Percentiles rank a stretch among this genome's conserved stretches.
Conservation (phyloP, 768 basidiomycete genomes). For the Pulveroboletus sp. region DNA sequence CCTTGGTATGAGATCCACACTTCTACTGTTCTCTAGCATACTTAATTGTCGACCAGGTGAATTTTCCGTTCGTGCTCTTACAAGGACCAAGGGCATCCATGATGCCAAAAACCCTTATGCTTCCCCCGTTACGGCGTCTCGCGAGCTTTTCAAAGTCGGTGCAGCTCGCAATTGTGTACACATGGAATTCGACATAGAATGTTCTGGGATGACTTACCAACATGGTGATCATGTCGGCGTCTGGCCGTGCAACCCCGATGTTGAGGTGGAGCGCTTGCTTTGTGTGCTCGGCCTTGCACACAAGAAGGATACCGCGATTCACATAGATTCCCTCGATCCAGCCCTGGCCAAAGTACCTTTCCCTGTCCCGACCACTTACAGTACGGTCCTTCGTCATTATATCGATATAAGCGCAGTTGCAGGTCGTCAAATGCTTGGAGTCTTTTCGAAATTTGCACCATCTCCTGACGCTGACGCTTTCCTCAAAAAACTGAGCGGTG, state of each 20-base stretch:
- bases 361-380: conserved; percentile 94
- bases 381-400: conserved; percentile 91
- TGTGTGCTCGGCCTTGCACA: conserved; percentile 78
- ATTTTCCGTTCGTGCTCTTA: conserved; percentile 90
- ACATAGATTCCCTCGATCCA: conserved; percentile 95
- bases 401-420: conserved; percentile 94
- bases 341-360: conserved; percentile 98
- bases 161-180: conserved; percentile 90
- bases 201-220: conserved; percentile 96
- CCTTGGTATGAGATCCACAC: conserved; percentile 56
- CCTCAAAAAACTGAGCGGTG: conserved; percentile 70
- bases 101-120: conserved; percentile 97
- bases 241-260: conserved; percentile 93
- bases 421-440: conserved; percentile 88
- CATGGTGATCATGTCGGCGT: conserved; percentile 97
- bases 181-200: conserved; percentile 89
- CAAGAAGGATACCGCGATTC: conserved; percentile 79
- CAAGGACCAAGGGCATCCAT: conserved; percentile 91
- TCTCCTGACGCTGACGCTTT: conserved; percentile 67
- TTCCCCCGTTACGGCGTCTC: conserved; percentile 69
- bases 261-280: conserved; percentile 87
- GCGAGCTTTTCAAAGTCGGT: conserved; percentile 77
- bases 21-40: neutral
- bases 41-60: conserved; percentile 53
- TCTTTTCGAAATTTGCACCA: conserved; percentile 85